Base-by-base conservation (phyloP, 2,329 filamentous ascomycete species). In the Tolypocladium sp. region DNA sequence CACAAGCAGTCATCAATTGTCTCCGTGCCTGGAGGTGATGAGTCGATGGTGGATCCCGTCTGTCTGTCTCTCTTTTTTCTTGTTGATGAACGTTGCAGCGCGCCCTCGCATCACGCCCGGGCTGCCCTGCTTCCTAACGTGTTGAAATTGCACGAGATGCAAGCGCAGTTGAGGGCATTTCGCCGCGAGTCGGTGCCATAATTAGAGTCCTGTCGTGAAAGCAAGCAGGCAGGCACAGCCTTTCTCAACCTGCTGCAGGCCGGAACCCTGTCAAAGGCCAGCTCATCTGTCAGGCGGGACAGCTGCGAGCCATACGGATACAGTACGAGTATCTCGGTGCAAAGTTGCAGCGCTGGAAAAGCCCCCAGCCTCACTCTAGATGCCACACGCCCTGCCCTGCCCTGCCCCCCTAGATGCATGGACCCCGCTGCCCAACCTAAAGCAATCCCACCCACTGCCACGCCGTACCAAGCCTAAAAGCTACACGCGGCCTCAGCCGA, bases 401-500 rank as follows among this genome's bases (percentile, higher is more conserved):
- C 52, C 27, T 15, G 60, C 54, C 57, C 55, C 57, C n/a, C 27
- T 62, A 60, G 9, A 20, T 58, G 59, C 59, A 61, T 61, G 55
- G 52, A 56, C 46, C 41, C 49, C 44, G 55, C 42, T 53, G 41
- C 55, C 55, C 55, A 49, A 20, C 51, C 33, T 17, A 10, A 35
- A 20, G 37, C 53, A 30, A 51, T 30, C 25, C 46, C 46, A 53
- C 52, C 52, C 51, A 40, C 33, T 10, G 52, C 52, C 52, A 40
- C 37, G 33, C 27, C 44, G 44, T 25, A 49, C 9, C 44, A 49
- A 22, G 46, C 46, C 27, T 27, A 51, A 33, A 33, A 20, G 53
- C 38, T 49, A 49, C 44, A 40, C 61, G 55, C 61, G 59, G 61
- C 61, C 61, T 55, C 59, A 63, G 59, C 61, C 61, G 61, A 63